These are phyloP conservation scores for Geotrichum citri-aurantii DNA, from an alignment of 1,139 yeast genomes.

Conservation along the genomic window DNA sequence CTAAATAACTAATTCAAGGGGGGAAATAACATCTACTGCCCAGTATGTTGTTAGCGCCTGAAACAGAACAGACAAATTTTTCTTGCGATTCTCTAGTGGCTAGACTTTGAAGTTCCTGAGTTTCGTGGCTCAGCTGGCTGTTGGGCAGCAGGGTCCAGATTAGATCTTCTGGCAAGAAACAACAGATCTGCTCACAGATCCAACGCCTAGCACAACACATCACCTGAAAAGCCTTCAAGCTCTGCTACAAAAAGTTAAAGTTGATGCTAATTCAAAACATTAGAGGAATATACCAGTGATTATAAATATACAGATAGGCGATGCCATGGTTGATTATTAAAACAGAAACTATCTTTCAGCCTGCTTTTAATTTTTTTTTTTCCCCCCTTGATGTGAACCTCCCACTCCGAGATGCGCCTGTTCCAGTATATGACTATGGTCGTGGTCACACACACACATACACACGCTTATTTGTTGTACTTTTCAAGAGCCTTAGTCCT, in stretches of 20 bases:
- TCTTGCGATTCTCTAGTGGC: not conserved
- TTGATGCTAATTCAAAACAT: not conserved
- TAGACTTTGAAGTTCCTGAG: not conserved
- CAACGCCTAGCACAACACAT: not conserved
- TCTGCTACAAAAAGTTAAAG: not conserved
- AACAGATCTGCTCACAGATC: no score
- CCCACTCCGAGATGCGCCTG: not conserved
- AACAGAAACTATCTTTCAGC: not conserved
- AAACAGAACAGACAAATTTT: no score
- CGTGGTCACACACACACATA: not conserved
- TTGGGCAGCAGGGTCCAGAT: not conserved
- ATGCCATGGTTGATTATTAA: slow-evolving; percentile 75
- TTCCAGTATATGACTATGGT: not conserved
- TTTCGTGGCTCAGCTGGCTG: not conserved
- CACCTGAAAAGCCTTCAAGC: slow-evolving; percentile 83
- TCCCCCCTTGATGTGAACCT: not conserved
- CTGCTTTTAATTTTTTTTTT: not conserved
- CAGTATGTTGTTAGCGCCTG: no score
- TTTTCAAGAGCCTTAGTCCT: slow-evolving; percentile 46
- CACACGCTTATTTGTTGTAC: slow-evolving; percentile 1
- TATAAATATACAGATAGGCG: slow-evolving; percentile 77
- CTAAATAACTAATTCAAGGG: no score
- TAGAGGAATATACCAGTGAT: not conserved
- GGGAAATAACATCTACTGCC: not conserved
- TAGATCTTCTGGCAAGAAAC: no score